These are phyloP conservation scores for Lentinula edodes DNA, from an alignment of 768 basidiomycete genomes.

Conservation along the genomic window DNA sequence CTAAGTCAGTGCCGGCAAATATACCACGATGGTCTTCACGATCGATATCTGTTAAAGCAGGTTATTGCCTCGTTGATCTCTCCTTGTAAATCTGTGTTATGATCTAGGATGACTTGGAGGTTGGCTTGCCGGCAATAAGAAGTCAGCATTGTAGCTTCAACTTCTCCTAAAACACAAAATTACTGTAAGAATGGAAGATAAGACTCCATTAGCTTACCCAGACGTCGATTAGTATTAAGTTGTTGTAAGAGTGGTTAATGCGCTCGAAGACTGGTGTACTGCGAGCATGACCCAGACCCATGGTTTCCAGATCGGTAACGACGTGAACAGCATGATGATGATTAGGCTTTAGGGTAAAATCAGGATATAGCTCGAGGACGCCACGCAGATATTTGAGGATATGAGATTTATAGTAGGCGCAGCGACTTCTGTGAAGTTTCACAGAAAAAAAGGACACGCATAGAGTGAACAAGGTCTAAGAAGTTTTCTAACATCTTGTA, in stretches of 20 bases:
- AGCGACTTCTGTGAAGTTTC: constrained; percentile 15
- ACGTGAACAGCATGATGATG: constrained; percentile 21
- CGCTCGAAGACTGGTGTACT: constrained; percentile 23
- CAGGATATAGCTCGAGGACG: constrained; percentile 12
- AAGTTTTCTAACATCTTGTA: no score
- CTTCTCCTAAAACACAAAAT: constrained; percentile 3
- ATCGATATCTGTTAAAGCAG: no score
- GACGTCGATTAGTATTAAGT: constrained; percentile 17
- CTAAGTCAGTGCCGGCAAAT: no score
- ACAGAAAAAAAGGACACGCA: constrained; percentile 4
- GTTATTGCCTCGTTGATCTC: no score
- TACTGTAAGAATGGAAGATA: neutral
- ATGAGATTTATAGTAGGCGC: constrained; percentile 14
- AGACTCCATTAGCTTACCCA: constrained; percentile 9
- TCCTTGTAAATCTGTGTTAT: no score
- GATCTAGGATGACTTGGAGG: no score
- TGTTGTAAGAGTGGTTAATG: constrained; percentile 20
- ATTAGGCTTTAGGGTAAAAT: constrained; percentile 13
- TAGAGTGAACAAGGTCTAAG: no score
- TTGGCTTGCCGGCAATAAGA: no score
- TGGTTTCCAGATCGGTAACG: constrained; percentile 11
- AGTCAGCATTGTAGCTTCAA: no score
- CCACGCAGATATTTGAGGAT: constrained; percentile 15
- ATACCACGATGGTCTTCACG: no score
- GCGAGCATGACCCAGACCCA: constrained; percentile 22